Base-by-base conservation (phyloP, 208 protist species). In the Wallacemonas sp. region DNA sequence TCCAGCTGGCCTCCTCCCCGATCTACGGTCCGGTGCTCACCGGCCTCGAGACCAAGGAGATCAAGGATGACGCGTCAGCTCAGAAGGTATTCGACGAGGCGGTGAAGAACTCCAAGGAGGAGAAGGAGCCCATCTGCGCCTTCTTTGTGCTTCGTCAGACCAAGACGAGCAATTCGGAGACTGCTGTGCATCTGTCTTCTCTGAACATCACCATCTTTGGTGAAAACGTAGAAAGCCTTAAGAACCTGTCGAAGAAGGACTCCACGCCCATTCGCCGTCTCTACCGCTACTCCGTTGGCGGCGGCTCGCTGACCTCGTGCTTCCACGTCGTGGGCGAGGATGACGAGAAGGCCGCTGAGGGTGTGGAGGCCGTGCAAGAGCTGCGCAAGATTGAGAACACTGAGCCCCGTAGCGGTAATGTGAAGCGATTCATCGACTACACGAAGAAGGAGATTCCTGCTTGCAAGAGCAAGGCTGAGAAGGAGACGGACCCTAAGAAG, bases 361-460 rank as follows among this genome's bases (percentile, higher is more conserved):
- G 74, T 21, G 44, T 93, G 6, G 68, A 74, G 4, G 44, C 36
- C 12, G 58, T 78, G 11, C 70, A 72, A 36, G 55, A 71, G 39
- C 73, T 90, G 56, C 71, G 79, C 21, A 36, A 59, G 38, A 74
- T 90, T 5, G 70, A 76, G 62, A 93, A 93, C 73, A 71, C 67
- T 22, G 62, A 71, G 31, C 86, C 86, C 3, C 86, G 86, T 55
- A 93, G 86, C 63, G 86, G 86, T 62, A 93, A 93, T 61, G 75
- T 93, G 24, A 79, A 79, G 62, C 86, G 82, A 39, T 93, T 93
- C 62, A 68, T 88, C 26, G 83, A 93, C 24, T 89, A 80, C 61
- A 88, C 83, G 33, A 72, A 78, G 53, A 80, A 84, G 55, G 80
- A 93, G 67, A 56, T 93, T 19, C 54, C 66, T 1, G 68, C 74